Base-by-base conservation (phyloP, 768 basidiomycete genomes). In the Suillus americanus region DNA sequence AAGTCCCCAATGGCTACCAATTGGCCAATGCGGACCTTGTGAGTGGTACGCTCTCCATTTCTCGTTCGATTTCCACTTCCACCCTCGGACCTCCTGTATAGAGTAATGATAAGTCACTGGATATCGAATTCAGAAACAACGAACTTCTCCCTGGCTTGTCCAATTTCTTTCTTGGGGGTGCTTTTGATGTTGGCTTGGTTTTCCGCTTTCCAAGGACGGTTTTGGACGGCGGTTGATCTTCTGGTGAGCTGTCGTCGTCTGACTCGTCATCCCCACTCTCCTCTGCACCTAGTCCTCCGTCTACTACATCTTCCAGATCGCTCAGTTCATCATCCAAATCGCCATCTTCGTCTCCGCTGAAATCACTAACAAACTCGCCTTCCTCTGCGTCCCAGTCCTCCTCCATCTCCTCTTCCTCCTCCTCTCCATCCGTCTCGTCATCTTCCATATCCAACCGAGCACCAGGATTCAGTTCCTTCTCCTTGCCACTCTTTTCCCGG, bases 61-160 rank as follows among this genome's bases (percentile, higher is more conserved):
- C 96, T 74, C 93, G 87, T 76, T 99, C 96, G 86, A 97, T 97
- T 77, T 98, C 97, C 71, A 99, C 90, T 75, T 98, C 94, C 72
- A 99, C 90, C 68, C 89, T 83, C 16, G 94, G 90, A 23, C 89
- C 91, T 71, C 83, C 89, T 89, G 74, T 12, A 65, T 46, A 53
- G 48, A 60, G 28, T 23, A 37, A 38, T 74, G 54, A 74, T 61
- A 69, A 51, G 53, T 64, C 53, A 56, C 30, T 65, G 35, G 60
- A 60, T 61, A 30, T 3, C 38, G 25, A 55, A 38, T 55, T 50
- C 53, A n/a, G n/a, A 59, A 57, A 33, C 54, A 62, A 81, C 85
- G 68, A 73, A 86, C 89, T 85, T 69, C 84, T 88, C 33, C 80
- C 75, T 75, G 87, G 86, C 74, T 87, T 89, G 69, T 85, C 85